These are phyloP conservation scores for Diplocarpon mali DNA, from an alignment of 2,329 filamentous ascomycete genomes.

Conservation along the genomic window DNA sequence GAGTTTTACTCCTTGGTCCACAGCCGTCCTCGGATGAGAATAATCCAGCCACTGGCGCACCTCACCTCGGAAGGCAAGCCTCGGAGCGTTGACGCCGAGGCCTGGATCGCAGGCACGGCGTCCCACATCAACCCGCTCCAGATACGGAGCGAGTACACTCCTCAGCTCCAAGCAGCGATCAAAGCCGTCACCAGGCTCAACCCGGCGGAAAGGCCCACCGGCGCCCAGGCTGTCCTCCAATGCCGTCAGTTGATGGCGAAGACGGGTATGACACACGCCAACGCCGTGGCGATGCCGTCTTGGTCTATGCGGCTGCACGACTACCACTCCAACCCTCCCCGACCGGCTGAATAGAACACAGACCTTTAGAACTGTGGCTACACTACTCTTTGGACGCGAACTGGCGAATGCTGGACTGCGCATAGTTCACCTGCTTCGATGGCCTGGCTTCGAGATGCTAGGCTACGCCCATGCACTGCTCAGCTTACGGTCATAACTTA, in stretches of 20 bases:
- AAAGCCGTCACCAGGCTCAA: conserved; percentile 2
- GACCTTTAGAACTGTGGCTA: no score
- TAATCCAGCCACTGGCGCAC: background rate
- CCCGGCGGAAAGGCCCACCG: conserved; percentile 3
- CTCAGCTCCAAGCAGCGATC: conserved; percentile 9
- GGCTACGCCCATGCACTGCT: no score
- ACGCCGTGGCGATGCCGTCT: conserved; percentile 7
- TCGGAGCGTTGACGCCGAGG: background rate
- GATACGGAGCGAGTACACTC: conserved; percentile 4
- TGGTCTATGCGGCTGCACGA: conserved; percentile 19
- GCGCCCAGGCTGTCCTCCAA: background rate
- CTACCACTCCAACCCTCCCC: conserved; percentile 6
- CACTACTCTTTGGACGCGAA: no score
- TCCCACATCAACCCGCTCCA: conserved; percentile 1
- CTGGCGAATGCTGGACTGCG: no score
- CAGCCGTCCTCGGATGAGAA: background rate
- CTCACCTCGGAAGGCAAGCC: background rate
- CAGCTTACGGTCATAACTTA: no score
- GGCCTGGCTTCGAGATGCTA: no score
- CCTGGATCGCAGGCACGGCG: background rate
- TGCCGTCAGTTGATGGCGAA: background rate
- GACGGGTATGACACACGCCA: conserved; percentile 1
- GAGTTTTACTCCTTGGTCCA: background rate
- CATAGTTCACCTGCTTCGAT: no score
- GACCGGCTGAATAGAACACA: no score